Evolutionary conservation across 2,329 filamentous ascomycete genomes (phyloP), one percentile per base, ranked within the genome.

Genomic region (Aureobasidium melanogenum): DNA sequence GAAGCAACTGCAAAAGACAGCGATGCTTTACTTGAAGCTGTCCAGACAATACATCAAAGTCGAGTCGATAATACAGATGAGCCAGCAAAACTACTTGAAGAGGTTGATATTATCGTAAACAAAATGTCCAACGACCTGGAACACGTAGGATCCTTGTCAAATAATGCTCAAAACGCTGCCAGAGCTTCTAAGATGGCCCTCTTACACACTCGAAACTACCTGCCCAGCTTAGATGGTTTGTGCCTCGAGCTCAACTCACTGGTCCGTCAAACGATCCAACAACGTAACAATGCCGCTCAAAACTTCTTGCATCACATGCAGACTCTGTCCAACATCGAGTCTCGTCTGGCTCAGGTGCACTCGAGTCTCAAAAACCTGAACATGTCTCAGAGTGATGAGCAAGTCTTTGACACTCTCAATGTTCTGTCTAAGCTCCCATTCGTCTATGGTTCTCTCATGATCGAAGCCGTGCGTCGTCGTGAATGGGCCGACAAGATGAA

Each of bases 401-500:
- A 89, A 34, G 87, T 88, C 0, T 92, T 97, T 70, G 88, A 96
- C 64, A 83, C 89, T 43, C 80, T 99, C 24, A 85, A 87, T 19
- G 80, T 90, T 24, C 87, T 97, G 38, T 87, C 92, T 46, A 86
- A 92, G 64, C 82, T 97, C 32, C 94, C 94, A 0, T 87, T 88
- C 61, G 86, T 96, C 67, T 99, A 97, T 71, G 92, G 92, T 0
- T 92, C 91, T 2, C 88, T 96, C 62, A 78, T 96, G 22, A 84
- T 90, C 3, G 94, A 99, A 74, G 88, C 91, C 17, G 84, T 97
- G 43, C 84, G 89, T 62, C 86, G 94, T 24, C 86, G 86, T 36
- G 92, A 97, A 74, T 99, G 94, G 92, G 85, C 84, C 14, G 90
- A 96, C 57, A 96, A 96, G 74, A 88, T 97, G 73, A 90, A 88